These are phyloP conservation scores for Taxawa tesnikishii DNA, from an alignment of 2,329 filamentous ascomycete genomes.

Conservation along the genomic window DNA sequence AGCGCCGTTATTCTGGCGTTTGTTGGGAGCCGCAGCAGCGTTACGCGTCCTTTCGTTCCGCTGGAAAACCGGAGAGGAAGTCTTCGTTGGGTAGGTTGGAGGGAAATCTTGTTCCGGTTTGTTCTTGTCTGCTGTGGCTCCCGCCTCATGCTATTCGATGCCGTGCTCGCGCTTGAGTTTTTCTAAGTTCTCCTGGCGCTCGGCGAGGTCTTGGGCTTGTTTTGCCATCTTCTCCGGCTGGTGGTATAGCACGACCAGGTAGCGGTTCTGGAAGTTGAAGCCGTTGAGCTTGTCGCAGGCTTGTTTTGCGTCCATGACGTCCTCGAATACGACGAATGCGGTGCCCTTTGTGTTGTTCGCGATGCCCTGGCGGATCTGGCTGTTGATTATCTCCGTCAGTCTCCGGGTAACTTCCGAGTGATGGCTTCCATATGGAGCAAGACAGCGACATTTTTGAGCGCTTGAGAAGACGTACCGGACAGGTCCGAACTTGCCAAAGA, in stretches of 20 bases:
- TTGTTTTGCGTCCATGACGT: slow-evolving; percentile 97
- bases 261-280: slow-evolving; percentile 99
- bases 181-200: slow-evolving; percentile 94
- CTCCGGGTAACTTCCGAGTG: too few species aligned
- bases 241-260: slow-evolving; percentile 79
- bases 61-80: too few species aligned
- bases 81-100: too few species aligned
- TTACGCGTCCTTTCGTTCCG: too few species aligned
- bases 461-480: slow-evolving; percentile 57
- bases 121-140: not conserved
- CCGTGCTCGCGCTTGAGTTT: slow-evolving; percentile 95
- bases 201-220: slow-evolving; percentile 86
- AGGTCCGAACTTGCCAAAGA: slow-evolving; percentile 94
- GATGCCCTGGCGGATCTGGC: slow-evolving; percentile 97
- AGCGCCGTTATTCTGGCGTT: too few species aligned
- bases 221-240: slow-evolving; percentile 70
- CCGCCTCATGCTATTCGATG: not conserved
- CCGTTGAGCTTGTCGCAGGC: slow-evolving; percentile 99
- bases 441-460: not conserved
- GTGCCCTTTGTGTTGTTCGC: slow-evolving; percentile 96
- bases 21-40: too few species aligned
- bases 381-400: too few species aligned
- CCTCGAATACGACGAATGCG: slow-evolving; percentile 98
- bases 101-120: too few species aligned
- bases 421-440: slow-evolving; percentile 1